These are phyloP conservation scores for Urostyla sp. DNA, from an alignment of 73 alveolate species.

Conservation along the genomic window DNA sequence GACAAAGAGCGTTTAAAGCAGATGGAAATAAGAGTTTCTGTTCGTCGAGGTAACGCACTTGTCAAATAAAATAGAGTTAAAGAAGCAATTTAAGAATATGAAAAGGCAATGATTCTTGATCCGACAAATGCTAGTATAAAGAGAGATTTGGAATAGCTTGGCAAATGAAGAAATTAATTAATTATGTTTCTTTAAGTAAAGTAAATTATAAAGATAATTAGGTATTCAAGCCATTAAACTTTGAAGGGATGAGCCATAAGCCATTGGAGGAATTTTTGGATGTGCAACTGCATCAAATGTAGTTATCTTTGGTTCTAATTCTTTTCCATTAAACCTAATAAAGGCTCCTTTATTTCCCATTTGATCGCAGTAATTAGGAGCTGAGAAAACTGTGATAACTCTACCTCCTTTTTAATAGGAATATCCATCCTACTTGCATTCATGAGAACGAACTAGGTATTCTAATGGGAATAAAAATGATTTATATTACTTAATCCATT, in stretches of 20 bases:
- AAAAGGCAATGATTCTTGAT: conserved; percentile 78
- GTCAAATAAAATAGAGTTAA: conserved; percentile 70
- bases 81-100: conserved; percentile 85
- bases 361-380: conserved; percentile 98
- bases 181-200: no score
- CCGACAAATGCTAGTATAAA: conserved; percentile 83
- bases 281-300: conserved; percentile 87
- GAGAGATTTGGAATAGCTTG: conserved; percentile 65
- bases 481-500: conserved; percentile 76
- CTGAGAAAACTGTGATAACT: conserved; percentile 96
- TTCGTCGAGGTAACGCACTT: conserved; percentile 85
- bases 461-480: conserved; percentile 56
- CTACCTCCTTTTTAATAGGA: conserved; percentile 94
- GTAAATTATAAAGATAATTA: no score
- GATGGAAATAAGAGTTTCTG: conserved; percentile 82
- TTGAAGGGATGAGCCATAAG: no score
- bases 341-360: conserved; percentile 98
- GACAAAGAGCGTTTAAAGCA: conserved; percentile 73
- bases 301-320: conserved; percentile 84
- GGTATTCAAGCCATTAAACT: no score
- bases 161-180: no score
- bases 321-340: conserved; percentile 89
- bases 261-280: conserved; percentile 89
- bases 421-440: conserved; percentile 95
- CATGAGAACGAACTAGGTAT: conserved; percentile 93